Base-by-base conservation (phyloP, 2,329 filamentous ascomycete genomes). In the Dactylonectria estremocensis region DNA sequence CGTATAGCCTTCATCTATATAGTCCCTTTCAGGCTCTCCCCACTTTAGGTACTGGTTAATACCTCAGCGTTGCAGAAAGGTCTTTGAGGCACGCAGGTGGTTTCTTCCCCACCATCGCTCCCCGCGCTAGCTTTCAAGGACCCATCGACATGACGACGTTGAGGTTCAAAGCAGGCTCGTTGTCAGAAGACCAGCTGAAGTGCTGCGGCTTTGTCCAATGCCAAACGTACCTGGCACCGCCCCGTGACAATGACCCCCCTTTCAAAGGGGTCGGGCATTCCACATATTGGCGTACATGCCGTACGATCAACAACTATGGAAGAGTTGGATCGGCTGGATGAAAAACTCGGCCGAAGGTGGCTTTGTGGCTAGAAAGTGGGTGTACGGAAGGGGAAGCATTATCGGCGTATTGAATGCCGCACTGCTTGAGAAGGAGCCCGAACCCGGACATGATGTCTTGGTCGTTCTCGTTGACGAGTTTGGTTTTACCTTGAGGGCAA, bases 221-320 rank as follows among this genome's bases (percentile, higher is more conserved):
- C n/a, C n/a, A n/a, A n/a, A n/a, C n/a, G n/a, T n/a, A n/a, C n/a
- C n/a, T n/a, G n/a, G n/a, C n/a, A n/a, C n/a, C n/a, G n/a, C n/a
- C n/a, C n/a, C n/a, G n/a, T n/a, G n/a, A n/a, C n/a, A n/a, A n/a
- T n/a, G n/a, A n/a, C n/a, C n/a, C n/a, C n/a, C n/a, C n/a, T n/a
- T n/a, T n/a, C n/a, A n/a, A n/a, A n/a, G n/a, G n/a, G n/a, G n/a
- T n/a, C n/a, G n/a, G n/a, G n/a, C n/a, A n/a, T n/a, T n/a, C 48
- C 64, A 66, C 64, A 66, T 66, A 24, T 46, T 62, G 40, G 64
- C 64, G n/a, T 66, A 66, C 45, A 66, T 66, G 64, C 64, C 64
- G 33, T 50, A 66, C 48, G 57, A 66, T 67, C 58, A 67, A 18
- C 58, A 67, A 22, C 64, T 48, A 11, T 67, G 46, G 53, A 67